Evolutionary conservation across 1,139 yeast species (phyloP), one percentile per base, ranked within the genome.

Genomic region (Magnusiomyces tetraspermus): DNA sequence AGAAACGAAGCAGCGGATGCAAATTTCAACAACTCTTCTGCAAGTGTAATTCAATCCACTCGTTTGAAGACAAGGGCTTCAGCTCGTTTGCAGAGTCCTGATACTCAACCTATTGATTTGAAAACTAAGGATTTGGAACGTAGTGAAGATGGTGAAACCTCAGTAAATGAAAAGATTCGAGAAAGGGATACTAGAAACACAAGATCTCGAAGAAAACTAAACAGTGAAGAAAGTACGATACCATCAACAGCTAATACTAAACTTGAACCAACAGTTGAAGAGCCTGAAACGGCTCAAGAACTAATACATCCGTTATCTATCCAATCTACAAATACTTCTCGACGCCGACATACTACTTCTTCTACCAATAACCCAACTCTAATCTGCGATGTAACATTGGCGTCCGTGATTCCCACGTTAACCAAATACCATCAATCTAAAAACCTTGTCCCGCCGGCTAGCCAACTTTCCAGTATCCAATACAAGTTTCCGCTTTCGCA

Each of bases 361-460:
- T 28, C 11, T 5, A 15, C 21, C 11, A 22, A 17, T 13, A 22
- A 17, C 4, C 4, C 5, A 13, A 30, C 31, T 22, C 31, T 42
- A 15, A 22, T 42, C 31, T 13, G 28, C 30, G 26, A 42, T 23
- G 28, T 42, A 5, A 22, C 45, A n/a, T 42, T 42, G 11, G 15
- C 45, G 15, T 42, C 45, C 3, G 17, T 42, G 15, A 24, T 42
- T 24, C 45, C 45, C 8, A 13, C 45, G 3, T 13, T 42, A 2
- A 42, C 30, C 28, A 42, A 42, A 13, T 42, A 42, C 28, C 31
- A 42, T 4, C 45, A 42, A 30, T 42, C 45, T 13, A 42, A 42
- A 30, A 42, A 42, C 17, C 45, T 24, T 13, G 28, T 42, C 15
- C 45, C 45, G 8, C 45, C 45, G 6, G 28, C 6, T 10, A 23